Conservation (phyloP, 2,329 filamentous ascomycete species). For the Diaporthe velutina region DNA sequence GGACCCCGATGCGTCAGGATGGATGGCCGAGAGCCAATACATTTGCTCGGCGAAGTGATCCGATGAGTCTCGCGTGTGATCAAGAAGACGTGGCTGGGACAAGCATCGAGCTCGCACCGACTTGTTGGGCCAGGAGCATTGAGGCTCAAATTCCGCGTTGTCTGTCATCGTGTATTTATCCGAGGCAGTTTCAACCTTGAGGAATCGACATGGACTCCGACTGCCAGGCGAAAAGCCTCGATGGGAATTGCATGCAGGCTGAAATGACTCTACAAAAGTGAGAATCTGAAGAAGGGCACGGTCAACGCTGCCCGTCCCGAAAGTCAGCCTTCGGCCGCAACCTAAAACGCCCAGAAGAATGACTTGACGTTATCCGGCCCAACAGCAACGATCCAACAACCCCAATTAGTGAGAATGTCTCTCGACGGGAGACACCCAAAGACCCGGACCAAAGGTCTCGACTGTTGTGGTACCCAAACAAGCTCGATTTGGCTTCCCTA, state of each 20-base stretch:
- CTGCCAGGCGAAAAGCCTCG: not conserved
- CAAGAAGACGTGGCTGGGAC: conserved; percentile 25
- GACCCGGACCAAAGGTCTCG: conserved; percentile 4
- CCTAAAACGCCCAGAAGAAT: not conserved
- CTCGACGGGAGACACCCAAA: conserved; percentile 12
- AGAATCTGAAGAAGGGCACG: not conserved
- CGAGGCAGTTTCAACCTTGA: not conserved
- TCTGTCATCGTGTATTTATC: not conserved
- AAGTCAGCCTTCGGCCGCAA: not conserved
- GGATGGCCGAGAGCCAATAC: conserved; percentile 7
- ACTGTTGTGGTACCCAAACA: conserved; percentile 28
- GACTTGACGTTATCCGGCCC: not conserved
- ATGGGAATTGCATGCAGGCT: not conserved
- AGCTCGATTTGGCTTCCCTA: conserved; percentile 28
- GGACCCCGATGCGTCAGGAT: not conserved
- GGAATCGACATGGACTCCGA: not conserved
- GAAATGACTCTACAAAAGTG: not conserved
- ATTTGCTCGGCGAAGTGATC: not conserved
- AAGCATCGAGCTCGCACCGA: conserved; percentile 11
- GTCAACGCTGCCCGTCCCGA: not conserved
- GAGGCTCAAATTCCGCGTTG: conserved; percentile 12
- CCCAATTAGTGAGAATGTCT: conserved; percentile 16
- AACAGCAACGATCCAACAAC: conserved; percentile 4
- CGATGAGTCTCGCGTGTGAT: not conserved
- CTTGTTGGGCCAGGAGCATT: not conserved